These are phyloP conservation scores for Peniophora sp. DNA, from an alignment of 1,284 basidiomycete genomes.

Conservation along the genomic window DNA sequence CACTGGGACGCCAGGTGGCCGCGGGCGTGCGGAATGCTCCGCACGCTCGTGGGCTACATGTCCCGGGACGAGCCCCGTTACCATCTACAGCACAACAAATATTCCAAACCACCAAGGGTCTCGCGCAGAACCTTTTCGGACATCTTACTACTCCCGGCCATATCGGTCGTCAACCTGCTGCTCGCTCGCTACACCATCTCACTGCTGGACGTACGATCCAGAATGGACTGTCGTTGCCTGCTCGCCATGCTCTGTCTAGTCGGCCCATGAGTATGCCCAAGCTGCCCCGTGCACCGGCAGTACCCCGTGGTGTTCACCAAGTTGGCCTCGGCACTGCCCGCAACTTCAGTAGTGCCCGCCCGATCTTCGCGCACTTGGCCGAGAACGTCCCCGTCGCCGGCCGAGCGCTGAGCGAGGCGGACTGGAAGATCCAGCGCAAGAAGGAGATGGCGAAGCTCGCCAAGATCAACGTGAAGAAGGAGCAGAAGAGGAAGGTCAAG, in stretches of 20 bases:
- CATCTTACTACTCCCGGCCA: conserved; percentile 52
- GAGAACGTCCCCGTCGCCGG: conserved; percentile 68
- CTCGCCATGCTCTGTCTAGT: conserved; percentile 33
- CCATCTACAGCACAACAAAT: conserved; percentile 36
- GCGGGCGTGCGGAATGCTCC: conserved; percentile 13
- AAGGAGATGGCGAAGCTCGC: conserved; percentile 6
- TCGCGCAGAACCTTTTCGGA: conserved; percentile 47
- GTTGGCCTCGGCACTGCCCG: conserved; percentile 66
- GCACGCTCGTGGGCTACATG: conserved; percentile 31
- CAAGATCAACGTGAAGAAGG: conserved; percentile 8
- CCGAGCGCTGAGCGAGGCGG: conserved; percentile 62
- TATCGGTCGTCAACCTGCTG: conserved; percentile 25
- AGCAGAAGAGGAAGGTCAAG: conserved; percentile 7
- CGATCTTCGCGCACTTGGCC: conserved; percentile 67
- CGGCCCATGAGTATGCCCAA: conserved; percentile 35
- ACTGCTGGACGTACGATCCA: conserved; percentile 23
- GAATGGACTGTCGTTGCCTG: conserved; percentile 33
- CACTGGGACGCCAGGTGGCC: conserved; percentile 26
- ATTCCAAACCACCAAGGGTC: conserved; percentile 42
- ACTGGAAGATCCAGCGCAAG: conserved; percentile 42
- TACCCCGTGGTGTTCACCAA: conserved; percentile 45
- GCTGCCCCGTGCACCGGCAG: conserved; percentile 47
- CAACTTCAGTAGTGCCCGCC: conserved; percentile 62
- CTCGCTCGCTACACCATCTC: conserved; percentile 32
- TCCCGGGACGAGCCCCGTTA: conserved; percentile 20